These are phyloP conservation scores for Ogataea haglerorum DNA, from an alignment of 805 yeast species.

Conservation along the genomic window DNA sequence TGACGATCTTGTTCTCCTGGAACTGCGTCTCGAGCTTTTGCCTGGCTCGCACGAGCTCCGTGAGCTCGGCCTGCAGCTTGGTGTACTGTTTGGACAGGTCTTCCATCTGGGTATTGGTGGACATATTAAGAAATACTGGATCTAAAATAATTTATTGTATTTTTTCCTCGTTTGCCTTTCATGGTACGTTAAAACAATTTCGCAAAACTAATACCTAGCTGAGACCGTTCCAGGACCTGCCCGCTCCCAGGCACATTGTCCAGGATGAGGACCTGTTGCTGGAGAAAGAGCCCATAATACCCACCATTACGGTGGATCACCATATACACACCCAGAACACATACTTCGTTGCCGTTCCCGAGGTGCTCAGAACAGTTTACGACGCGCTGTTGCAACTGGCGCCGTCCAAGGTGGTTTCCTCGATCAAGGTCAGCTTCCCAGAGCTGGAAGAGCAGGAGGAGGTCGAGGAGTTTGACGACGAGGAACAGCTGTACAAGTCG, in stretches of 20 bases:
- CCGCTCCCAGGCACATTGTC: conserved; percentile 45
- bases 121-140: background rate
- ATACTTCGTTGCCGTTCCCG: conserved; percentile 33
- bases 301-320: conserved; percentile 28
- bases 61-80: conserved; percentile 28
- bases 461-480: conserved; percentile 39
- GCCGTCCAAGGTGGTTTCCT: conserved; percentile 13
- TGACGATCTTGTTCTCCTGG: conserved; percentile 90
- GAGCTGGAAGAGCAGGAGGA: conserved; percentile 12
- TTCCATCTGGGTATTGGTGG: conserved; percentile 14
- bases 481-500: conserved; percentile 44
- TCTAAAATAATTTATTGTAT: background rate
- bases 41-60: conserved; percentile 63
- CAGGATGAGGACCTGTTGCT: conserved; percentile 32
- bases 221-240: conserved; percentile 46
- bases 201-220: conserved; percentile 31
- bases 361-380: conserved; percentile 23
- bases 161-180: background rate
- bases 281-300: conserved; percentile 24
- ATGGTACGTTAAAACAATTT: background rate
- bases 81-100: conserved; percentile 23
- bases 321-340: conserved; percentile 17
- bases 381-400: conserved; percentile 18
- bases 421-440: conserved; percentile 15
- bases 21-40: conserved; percentile 89